Evolutionary conservation across 257 asterid genomes (phyloP).

Genomic region (Rhazya stricta): DNA sequence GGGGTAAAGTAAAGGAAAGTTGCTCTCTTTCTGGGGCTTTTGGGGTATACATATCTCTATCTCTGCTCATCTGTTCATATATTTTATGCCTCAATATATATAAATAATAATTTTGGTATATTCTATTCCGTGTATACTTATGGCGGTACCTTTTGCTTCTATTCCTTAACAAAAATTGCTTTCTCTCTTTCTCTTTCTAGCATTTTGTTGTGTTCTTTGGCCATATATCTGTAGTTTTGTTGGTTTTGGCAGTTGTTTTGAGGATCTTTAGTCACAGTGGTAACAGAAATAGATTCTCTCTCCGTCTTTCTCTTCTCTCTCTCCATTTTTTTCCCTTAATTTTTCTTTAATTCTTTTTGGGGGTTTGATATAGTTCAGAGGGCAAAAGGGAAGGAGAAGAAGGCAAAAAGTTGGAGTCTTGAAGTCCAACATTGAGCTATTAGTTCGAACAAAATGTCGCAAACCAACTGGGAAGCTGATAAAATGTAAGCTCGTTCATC

Average conservation of each 20-base stretch:
- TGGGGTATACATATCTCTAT: not conserved
- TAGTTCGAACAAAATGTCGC: conserved; percentile 59
- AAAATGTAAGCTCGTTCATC: conserved; percentile 63
- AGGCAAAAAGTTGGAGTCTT: conserved; percentile 20
- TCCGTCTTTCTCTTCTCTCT: not conserved
- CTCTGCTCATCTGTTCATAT: not conserved
- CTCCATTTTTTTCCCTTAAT: not conserved
- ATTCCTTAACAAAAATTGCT: conserved; percentile 2
- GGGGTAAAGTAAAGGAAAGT: not conserved
- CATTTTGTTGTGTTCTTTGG: not conserved
- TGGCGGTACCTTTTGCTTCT: not conserved
- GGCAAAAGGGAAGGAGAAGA: conserved; percentile 27
- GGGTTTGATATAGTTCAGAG: conserved; percentile 8
- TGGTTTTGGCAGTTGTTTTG: not conserved
- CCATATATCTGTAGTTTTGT: not conserved
- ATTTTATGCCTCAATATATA: not conserved
- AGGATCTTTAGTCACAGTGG: conserved; percentile 11
- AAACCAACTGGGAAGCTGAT: conserved; percentile 99
- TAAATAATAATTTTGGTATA: not conserved
- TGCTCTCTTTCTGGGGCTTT: conserved; percentile 2
- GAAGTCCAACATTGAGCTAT: conserved; percentile 40
- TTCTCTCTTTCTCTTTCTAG: not conserved
- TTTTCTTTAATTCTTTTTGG: not conserved
- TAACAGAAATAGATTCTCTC: not conserved
- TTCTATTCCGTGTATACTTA: not conserved